These are phyloP conservation scores for Ceratobasidium sp. DNA, from an alignment of 1,284 basidiomycete species.

Conservation along the genomic window DNA sequence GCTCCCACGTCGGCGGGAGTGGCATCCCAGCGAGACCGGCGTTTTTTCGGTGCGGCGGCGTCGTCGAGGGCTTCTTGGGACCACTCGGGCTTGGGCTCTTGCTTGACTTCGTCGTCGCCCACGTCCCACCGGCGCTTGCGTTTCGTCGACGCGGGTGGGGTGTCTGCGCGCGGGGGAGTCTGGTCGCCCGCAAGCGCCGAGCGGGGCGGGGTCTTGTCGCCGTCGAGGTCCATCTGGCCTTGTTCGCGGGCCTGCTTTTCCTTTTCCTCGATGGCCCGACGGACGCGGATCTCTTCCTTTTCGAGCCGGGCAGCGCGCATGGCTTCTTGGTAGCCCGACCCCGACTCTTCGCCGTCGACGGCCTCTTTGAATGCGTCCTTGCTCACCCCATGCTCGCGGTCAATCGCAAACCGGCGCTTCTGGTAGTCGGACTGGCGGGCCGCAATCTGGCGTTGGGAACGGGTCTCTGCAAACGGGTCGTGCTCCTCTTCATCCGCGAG, in stretches of 20 bases:
- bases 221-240: constrained; percentile 73
- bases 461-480: constrained; percentile 93
- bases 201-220: constrained; percentile 80
- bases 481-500: constrained; percentile 89
- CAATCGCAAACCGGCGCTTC: constrained; percentile 84
- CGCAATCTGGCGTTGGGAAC: constrained; percentile 91
- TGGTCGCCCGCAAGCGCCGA: constrained; percentile 41
- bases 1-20: constrained; percentile 69
- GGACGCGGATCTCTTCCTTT: constrained; percentile 89
- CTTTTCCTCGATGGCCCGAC: constrained; percentile 87
- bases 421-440: constrained; percentile 96
- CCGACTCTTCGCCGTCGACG: constrained; percentile 74
- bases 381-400: constrained; percentile 54
- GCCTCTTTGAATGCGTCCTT: constrained; percentile 75
- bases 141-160: constrained; percentile 62
- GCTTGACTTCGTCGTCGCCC: constrained; percentile 42
- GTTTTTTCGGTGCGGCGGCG: constrained; percentile 80
- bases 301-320: constrained; percentile 93
- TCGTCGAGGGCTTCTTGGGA: constrained; percentile 73
- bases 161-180: constrained; percentile 43
- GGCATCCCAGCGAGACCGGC: constrained; percentile 93
- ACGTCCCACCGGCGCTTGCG: constrained; percentile 91
- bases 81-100: constrained; percentile 69
- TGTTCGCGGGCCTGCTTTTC: constrained; percentile 78
- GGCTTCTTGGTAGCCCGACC: constrained; percentile 90